Percentiles rank a stretch among this genome's conserved stretches.
Conservation (phyloP, 2,329 filamentous ascomycete species). For the Lachnellula subtilissima region DNA sequence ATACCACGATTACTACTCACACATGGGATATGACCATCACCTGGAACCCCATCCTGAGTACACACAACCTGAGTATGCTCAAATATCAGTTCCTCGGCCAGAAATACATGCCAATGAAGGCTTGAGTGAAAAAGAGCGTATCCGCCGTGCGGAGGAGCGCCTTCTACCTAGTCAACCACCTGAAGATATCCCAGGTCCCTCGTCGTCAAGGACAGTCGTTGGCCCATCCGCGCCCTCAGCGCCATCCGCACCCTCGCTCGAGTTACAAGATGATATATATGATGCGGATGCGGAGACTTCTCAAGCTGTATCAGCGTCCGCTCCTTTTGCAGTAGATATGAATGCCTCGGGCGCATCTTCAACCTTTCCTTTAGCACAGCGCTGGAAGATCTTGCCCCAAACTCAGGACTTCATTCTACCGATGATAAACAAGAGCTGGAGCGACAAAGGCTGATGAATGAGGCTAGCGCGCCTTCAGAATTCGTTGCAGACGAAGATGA, state of each 20-base stretch:
- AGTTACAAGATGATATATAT: constrained; percentile 47
- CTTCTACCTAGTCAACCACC: constrained; percentile 78
- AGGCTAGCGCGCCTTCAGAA: constrained; percentile 48
- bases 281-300: constrained; percentile 40
- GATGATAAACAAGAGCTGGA: constrained; percentile 73
- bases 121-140: constrained; percentile 75
- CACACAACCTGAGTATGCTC: constrained; percentile 33
- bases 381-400: constrained; percentile 20
- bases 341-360: constrained; percentile 9
- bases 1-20: constrained; percentile 20
- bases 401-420: constrained; percentile 22
- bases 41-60: constrained; percentile 32
- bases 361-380: constrained; percentile 19
- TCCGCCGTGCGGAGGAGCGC: constrained; percentile 71
- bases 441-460: constrained; percentile 45
- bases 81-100: constrained; percentile 56
- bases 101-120: constrained; percentile 53
- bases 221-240: constrained; percentile 41
- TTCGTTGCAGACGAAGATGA: constrained; percentile 46
- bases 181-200: constrained; percentile 38
- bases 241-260: constrained; percentile 33
- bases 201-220: constrained; percentile 33
- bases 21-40: constrained; percentile 25
- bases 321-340: not conserved
- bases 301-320: constrained; percentile 15